A percentile compares a stretch with the other conserved stretches of the same genome.
phyloP scores from a whole-genome alignment of 495 filamentous ascomycete species.

The Podospora australis region DNA sequence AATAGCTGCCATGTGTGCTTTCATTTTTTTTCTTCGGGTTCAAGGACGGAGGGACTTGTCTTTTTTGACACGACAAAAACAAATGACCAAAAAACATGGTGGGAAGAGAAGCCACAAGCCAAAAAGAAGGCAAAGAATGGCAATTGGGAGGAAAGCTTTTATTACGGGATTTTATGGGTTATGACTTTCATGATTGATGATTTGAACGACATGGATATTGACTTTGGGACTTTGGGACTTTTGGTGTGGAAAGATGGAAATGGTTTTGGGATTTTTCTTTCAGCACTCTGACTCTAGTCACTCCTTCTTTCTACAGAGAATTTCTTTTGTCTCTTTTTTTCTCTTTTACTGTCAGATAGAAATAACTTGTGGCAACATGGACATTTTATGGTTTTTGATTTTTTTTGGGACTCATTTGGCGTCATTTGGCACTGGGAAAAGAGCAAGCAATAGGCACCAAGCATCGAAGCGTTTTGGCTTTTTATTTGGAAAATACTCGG shows the following conservation, averaged over 20 bases:
- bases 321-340: slow-evolving; percentile 1
- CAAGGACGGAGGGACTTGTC: neutral
- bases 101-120: neutral
- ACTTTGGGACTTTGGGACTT: neutral
- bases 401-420: too few relatives aligned
- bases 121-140: slow-evolving; percentile 7
- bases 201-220: neutral
- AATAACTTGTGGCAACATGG: neutral
- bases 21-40: neutral
- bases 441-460: too few relatives aligned
- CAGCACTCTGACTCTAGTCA: too few relatives aligned
- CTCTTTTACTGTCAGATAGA: neutral
- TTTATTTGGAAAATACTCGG: too few relatives aligned
- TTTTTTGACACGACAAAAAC: neutral
- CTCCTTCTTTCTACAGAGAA: too few relatives aligned
- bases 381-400: neutral
- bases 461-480: too few relatives aligned
- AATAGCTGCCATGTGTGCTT: neutral
- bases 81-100: neutral
- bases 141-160: slow-evolving; percentile 14
- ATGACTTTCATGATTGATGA: slow-evolving; percentile 11
- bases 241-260: neutral
- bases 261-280: neutral
- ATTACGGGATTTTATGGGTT: slow-evolving; percentile 11
- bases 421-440: too few relatives aligned